Percentiles rank a stretch among this genome's conserved stretches.
phyloP scores from a whole-genome alignment of 371 early-diverging fungal species.

The Chytridium lagenaria region DNA sequence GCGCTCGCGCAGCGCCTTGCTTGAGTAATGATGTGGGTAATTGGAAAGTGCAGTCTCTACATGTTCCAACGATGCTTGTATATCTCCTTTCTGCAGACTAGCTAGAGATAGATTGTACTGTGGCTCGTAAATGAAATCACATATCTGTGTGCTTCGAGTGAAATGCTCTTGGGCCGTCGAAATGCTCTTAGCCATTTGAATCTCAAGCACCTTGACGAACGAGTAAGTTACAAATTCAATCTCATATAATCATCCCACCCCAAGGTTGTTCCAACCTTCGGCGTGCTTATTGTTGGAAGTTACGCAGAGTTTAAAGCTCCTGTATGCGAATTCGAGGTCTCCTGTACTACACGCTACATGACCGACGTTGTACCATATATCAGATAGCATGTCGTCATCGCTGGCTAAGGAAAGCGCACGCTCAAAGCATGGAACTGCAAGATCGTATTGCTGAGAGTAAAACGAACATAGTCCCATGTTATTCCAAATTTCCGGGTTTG shows the following conservation, averaged over 20 bases:
- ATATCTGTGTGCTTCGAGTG: not conserved
- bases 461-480: slow-evolving; percentile 41
- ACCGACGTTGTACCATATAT: slow-evolving; percentile 41
- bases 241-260: slow-evolving; percentile 11
- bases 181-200: slow-evolving; percentile 14
- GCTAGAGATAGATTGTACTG: slow-evolving; percentile 17
- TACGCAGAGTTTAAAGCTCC: slow-evolving; percentile 27
- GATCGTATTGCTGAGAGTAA: slow-evolving; percentile 40
- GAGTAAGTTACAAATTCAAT: not conserved
- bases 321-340: slow-evolving; percentile 32
- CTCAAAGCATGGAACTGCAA: slow-evolving; percentile 34
- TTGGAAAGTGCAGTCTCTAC: slow-evolving; percentile 6
- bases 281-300: slow-evolving; percentile 26
- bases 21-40: not conserved
- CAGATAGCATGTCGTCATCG: slow-evolving; percentile 24
- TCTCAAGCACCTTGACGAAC: not conserved
- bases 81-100: slow-evolving; percentile 14
- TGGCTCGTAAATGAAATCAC: slow-evolving; percentile 15
- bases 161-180: not conserved
- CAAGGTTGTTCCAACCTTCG: slow-evolving; percentile 47
- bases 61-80: not conserved
- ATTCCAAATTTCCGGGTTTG: slow-evolving; percentile 33
- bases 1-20: not conserved
- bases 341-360: slow-evolving; percentile 34
- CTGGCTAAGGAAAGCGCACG: slow-evolving; percentile 30